Evolutionary conservation across 2,329 filamentous ascomycete genomes (phyloP).

Genomic region (Exophiala dermatitidis): DNA sequence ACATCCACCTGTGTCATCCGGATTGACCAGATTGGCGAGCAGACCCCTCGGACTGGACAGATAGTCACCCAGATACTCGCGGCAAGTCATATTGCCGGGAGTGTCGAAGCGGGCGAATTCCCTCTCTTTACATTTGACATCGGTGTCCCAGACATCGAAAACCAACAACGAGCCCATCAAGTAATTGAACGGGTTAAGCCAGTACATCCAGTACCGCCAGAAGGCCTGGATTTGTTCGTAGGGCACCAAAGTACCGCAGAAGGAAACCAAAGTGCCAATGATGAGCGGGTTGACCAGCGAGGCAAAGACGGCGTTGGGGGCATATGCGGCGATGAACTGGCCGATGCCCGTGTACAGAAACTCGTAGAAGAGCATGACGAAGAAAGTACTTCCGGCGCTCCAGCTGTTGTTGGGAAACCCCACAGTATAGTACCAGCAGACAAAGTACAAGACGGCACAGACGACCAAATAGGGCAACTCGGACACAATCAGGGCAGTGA

Average conservation of each 20-base stretch:
- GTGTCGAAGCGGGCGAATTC: constrained; percentile 46
- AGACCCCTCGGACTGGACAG: neutral
- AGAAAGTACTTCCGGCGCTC: constrained; percentile 41
- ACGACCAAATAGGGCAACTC: constrained; percentile 63
- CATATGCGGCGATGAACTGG: constrained; percentile 72
- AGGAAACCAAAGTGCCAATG: constrained; percentile 61
- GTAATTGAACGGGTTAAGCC: constrained; percentile 56
- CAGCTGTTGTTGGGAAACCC: constrained; percentile 55
- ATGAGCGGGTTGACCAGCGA: constrained; percentile 61
- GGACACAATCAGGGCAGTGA: constrained; percentile 58
- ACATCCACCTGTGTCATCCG: constrained; percentile 50
- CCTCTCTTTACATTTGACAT: constrained; percentile 41
- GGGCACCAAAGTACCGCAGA: constrained; percentile 70
- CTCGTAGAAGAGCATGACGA: constrained; percentile 68
- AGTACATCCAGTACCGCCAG: constrained; percentile 63
- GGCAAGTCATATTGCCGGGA: constrained; percentile 48
- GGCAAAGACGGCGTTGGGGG: constrained; percentile 59
- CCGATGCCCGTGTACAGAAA: constrained; percentile 65
- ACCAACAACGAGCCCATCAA: constrained; percentile 51
- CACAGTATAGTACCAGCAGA: constrained; percentile 65
- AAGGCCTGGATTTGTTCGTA: constrained; percentile 54
- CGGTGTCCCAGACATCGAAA: constrained; percentile 44
- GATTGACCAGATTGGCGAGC: constrained; percentile 49
- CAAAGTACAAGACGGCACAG: constrained; percentile 58
- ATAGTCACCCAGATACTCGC: constrained; percentile 48